Percentiles rank a stretch among this genome's conserved stretches.
phyloP scores from a whole-genome alignment of 805 yeast species.

The Metschnikowia cerradonensis region DNA sequence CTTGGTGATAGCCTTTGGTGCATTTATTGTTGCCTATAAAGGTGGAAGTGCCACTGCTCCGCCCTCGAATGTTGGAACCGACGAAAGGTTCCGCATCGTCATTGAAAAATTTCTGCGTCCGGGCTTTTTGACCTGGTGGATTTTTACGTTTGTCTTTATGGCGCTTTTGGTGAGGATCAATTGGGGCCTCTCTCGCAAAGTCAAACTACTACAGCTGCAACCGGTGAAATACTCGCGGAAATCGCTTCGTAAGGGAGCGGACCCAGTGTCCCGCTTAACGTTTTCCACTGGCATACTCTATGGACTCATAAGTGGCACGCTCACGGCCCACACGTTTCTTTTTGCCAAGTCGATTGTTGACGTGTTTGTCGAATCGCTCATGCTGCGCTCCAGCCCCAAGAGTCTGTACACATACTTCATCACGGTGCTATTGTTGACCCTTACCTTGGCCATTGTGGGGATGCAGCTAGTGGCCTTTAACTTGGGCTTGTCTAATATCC shows the following conservation, averaged over 20 bases:
- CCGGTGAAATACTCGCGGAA: constrained; percentile 5
- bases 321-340: constrained; percentile 81
- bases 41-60: constrained; percentile 41
- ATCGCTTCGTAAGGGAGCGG: constrained; percentile 9
- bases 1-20: constrained; percentile 63
- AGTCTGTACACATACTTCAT: constrained; percentile 31
- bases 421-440: constrained; percentile 42
- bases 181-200: constrained; percentile 17
- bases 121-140: constrained; percentile 58
- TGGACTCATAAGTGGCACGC: constrained; percentile 68
- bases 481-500: constrained; percentile 62
- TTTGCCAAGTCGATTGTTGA: constrained; percentile 84
- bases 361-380: constrained; percentile 47
- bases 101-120: constrained; percentile 33
- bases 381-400: constrained; percentile 19
- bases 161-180: constrained; percentile 23
- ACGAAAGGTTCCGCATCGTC: constrained; percentile 36
- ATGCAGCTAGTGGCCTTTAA: constrained; percentile 71
- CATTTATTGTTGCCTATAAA: constrained; percentile 69
- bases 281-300: constrained; percentile 54
- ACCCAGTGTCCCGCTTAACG: constrained; percentile 17
- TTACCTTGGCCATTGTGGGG: constrained; percentile 61
- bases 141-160: constrained; percentile 30
- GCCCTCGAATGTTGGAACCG: constrained; percentile 22
- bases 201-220: constrained; percentile 7